These are phyloP conservation scores for Tuber aestivum DNA, from an alignment of 495 filamentous ascomycete genomes.

Conservation along the genomic window DNA sequence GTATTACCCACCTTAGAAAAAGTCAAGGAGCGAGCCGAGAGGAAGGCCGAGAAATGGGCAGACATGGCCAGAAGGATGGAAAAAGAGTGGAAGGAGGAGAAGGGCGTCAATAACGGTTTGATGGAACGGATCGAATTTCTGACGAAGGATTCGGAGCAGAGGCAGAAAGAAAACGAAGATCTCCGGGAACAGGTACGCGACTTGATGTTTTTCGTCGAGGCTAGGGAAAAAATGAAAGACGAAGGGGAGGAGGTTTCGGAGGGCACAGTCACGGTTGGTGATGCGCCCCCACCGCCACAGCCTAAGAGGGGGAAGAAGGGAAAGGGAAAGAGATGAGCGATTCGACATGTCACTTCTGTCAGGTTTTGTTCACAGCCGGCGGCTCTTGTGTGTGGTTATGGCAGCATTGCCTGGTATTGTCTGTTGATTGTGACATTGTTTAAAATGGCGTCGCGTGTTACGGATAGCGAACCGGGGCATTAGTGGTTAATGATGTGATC, in stretches of 20 bases:
- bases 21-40: constrained; percentile 62
- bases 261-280: constrained; percentile 44
- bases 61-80: constrained; percentile 68
- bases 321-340: constrained; percentile 27
- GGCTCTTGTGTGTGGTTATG: background rate
- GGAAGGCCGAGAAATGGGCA: constrained; percentile 62
- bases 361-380: background rate
- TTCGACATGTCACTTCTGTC: background rate
- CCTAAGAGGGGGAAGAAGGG: constrained; percentile 34
- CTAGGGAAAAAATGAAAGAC: constrained; percentile 72
- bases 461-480: background rate
- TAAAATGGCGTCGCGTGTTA: background rate
- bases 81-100: constrained; percentile 79
- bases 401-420: background rate
- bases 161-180: constrained; percentile 55
- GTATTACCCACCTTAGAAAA: constrained; percentile 61
- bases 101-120: constrained; percentile 70
- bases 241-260: constrained; percentile 56
- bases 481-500: background rate
- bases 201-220: constrained; percentile 79
- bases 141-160: constrained; percentile 51
- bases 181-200: constrained; percentile 84
- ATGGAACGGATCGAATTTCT: constrained; percentile 69
- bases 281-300: constrained; percentile 31
- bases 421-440: background rate